Evolutionary conservation across 2,329 filamentous ascomycete genomes (phyloP), one percentile per base, ranked within the genome.

Genomic region (Elsinoe ampelina): DNA sequence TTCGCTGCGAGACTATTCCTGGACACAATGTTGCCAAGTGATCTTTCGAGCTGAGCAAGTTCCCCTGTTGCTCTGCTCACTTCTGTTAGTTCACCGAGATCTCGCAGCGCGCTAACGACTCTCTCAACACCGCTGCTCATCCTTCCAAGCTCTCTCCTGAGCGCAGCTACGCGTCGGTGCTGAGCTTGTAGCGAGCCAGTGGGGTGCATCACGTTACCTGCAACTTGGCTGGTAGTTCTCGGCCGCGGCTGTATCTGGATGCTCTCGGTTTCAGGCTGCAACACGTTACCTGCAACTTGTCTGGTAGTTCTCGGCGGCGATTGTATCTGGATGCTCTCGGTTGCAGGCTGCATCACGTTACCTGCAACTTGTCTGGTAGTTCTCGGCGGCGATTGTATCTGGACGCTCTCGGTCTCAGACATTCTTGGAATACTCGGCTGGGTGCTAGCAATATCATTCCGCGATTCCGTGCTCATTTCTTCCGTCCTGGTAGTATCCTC

Each of bases 61-160:
- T 64, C 61, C 22, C 58, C 59, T 15, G 64, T 65, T 3, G 69
- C 64, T 43, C 68, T 64, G 17, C 58, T 55, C n/a, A 63, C 61
- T 54, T 69, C 67, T 1, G 67, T 66, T 2, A 61, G 59, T 59
- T 71, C 69, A 30, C 69, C 69, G 2, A 71, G 60, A 32, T 70
- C 69, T 34, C 67, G 61, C 13, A 71, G 62, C 1, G 69, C 69
- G 22, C 66, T 62, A 13, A 70, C 67, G 26, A 71, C 67, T 17
- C 69, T 63, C 59, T 71, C 69, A 30, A 71, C 69, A 22, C 69
- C 69, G 48, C 63, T 68, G 13, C 69, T 63, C 68, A 71, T 70
- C 2, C 69, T 63, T 26, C 66, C 61, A 5, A 71, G 63, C 55
- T 71, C 69, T 35, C 69, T 62, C n/a, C 69, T 65, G 11, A 71